A percentile compares a stretch with the other conserved stretches of the same genome.
Conservation (phyloP, 1,284 basidiomycete genomes). For the Cutaneotrichosporon cyanovorans region DNA sequence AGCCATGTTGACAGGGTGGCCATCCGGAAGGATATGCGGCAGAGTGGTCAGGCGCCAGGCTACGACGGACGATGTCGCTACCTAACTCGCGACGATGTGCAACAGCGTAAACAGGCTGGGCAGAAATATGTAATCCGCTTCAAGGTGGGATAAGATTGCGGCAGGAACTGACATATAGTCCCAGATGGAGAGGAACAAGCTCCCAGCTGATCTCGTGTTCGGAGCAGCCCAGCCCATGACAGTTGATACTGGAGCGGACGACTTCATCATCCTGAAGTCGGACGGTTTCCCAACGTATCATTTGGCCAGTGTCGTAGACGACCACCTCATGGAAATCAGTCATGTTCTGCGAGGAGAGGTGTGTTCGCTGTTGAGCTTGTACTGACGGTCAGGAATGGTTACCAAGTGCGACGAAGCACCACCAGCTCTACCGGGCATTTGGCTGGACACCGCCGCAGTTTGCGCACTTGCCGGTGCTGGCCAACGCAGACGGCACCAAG, state of each 20-base stretch:
- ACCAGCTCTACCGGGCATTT: slow-evolving; percentile 78
- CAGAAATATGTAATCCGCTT: slow-evolving; percentile 76
- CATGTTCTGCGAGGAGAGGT: slow-evolving; percentile 94
- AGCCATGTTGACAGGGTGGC: slow-evolving; percentile 59
- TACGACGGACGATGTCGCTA: slow-evolving; percentile 82
- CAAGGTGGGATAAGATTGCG: slow-evolving; percentile 54
- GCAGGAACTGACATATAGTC: slow-evolving; percentile 13
- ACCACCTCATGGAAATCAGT: slow-evolving; percentile 89
- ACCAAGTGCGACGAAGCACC: slow-evolving; percentile 84
- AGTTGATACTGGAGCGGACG: slow-evolving; percentile 51
- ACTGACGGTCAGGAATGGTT: slow-evolving; percentile 81
- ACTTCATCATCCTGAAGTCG: slow-evolving; percentile 86
- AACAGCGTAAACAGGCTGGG: slow-evolving; percentile 62
- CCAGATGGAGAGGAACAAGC: slow-evolving; percentile 10
- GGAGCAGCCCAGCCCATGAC: slow-evolving; percentile 25
- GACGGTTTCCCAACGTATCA: slow-evolving; percentile 95
- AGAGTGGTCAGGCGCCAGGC: slow-evolving; percentile 62
- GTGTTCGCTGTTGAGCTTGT: slow-evolving; percentile 19
- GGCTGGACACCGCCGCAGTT: slow-evolving; percentile 67
- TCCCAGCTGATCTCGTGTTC: slow-evolving; percentile 29
- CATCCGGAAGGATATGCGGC: slow-evolving; percentile 61
- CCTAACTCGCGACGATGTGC: slow-evolving; percentile 75
- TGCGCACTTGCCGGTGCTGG: slow-evolving; percentile 81
- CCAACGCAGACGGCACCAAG: slow-evolving; percentile 86
- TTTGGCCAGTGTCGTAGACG: slow-evolving; percentile 90